Evolutionary conservation across 2,329 filamentous ascomycete genomes (phyloP).

Genomic region (Pseudogymnoascus sp.): DNA sequence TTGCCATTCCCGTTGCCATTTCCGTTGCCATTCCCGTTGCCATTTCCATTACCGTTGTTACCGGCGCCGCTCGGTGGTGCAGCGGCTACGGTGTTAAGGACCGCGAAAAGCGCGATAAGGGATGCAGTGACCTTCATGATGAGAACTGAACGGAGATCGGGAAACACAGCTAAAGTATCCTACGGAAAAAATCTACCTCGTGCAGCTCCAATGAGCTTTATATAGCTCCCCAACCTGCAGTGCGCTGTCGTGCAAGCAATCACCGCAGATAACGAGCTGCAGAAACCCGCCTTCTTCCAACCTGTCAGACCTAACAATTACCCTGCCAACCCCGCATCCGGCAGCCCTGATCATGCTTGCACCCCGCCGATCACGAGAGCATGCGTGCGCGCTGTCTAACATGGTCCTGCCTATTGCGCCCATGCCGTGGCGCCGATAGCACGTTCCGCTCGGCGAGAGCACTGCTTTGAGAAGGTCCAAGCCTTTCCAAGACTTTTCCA

Average conservation of each 20-base stretch:
- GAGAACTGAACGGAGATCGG: not conserved
- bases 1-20: no score
- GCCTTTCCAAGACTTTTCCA: not conserved
- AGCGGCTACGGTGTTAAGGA: not conserved
- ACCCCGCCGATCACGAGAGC: not conserved
- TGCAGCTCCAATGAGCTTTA: not conserved
- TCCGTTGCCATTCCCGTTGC: not conserved
- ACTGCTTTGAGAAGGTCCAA: constrained; percentile 3
- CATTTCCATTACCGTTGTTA: not conserved
- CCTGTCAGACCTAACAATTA: not conserved
- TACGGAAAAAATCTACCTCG: not conserved
- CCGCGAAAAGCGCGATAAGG: not conserved
- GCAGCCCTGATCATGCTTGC: not conserved
- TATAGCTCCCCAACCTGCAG: not conserved
- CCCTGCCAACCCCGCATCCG: constrained; percentile 1
- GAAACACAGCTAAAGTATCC: not conserved
- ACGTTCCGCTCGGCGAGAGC: not conserved
- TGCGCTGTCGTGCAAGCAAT: not conserved
- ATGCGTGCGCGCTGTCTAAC: not conserved
- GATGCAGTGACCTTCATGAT: constrained; percentile 8
- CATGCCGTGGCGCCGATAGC: not conserved
- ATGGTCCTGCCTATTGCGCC: constrained; percentile 1
- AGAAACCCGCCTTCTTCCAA: not conserved
- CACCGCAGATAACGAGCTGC: not conserved
- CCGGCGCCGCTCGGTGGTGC: not conserved